Percentiles rank a stretch among this genome's conserved stretches.
phyloP scores from a whole-genome alignment of 2,329 filamentous ascomycete species.

The Fusarium foetens region DNA sequence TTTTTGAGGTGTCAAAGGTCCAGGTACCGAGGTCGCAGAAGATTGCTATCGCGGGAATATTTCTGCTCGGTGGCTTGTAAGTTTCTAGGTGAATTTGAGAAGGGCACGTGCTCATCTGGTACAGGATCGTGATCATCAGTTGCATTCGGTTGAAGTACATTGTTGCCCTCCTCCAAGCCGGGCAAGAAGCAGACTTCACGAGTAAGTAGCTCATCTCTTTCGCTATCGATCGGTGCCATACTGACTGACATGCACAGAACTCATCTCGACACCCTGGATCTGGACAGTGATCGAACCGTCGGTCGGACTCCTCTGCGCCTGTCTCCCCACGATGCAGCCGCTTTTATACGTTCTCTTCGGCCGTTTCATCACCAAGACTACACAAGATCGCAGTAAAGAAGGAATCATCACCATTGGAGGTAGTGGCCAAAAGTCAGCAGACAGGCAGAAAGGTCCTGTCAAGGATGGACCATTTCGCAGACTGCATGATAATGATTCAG shows the following conservation, averaged over 20 bases:
- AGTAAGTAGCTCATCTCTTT: fast-evolving
- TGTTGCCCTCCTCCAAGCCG: background rate
- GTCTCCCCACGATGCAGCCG: background rate
- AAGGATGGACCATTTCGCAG: background rate
- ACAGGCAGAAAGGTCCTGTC: background rate
- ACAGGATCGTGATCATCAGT: background rate
- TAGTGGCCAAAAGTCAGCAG: background rate
- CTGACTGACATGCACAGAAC: background rate
- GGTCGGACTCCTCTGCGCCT: background rate
- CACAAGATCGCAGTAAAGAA: background rate
- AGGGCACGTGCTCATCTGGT: fast-evolving
- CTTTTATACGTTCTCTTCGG: background rate
- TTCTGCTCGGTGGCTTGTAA: background rate
- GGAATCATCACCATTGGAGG: background rate
- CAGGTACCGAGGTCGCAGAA: conserved; percentile 5
- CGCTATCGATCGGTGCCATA: fast-evolving
- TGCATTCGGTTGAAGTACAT: conserved; percentile 4
- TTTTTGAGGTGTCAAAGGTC: background rate
- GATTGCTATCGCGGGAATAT: background rate
- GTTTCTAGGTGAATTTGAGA: fast-evolving
- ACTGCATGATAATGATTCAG: conserved; percentile 5
- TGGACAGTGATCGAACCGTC: conserved; percentile 10
- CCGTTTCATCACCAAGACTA: background rate
- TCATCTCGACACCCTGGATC: background rate
- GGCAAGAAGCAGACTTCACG: background rate